Conservation (phyloP, 164 flowering plant genomes). For the Aristolochia contorta region DNA sequence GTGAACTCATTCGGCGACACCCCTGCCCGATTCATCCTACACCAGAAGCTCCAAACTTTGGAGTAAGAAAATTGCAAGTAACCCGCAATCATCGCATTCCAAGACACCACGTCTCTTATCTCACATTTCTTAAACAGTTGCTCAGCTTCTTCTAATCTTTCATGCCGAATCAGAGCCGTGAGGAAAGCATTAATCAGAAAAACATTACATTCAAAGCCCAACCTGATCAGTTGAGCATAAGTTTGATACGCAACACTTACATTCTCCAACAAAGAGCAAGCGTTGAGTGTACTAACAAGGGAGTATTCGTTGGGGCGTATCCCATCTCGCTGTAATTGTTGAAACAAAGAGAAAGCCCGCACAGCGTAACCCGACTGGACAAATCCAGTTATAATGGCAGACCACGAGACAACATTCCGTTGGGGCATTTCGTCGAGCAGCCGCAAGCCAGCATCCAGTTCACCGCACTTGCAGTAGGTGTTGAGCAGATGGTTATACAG, state of each 20-base stretch:
- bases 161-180: conserved; percentile 43
- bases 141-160: conserved; percentile 32
- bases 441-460: conserved; percentile 17
- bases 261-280: conserved; percentile 33
- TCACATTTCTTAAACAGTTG: conserved; percentile 32
- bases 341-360: conserved; percentile 30
- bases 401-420: conserved; percentile 64
- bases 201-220: conserved; percentile 50
- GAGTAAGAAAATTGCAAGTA: conserved; percentile 34
- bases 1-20: conserved; percentile 58
- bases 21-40: conserved; percentile 41
- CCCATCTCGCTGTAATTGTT: conserved; percentile 29
- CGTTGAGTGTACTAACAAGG: conserved; percentile 49
- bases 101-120: conserved; percentile 49
- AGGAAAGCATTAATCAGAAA: conserved; percentile 51
- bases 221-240: conserved; percentile 26
- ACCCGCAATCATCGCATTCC: conserved; percentile 74
- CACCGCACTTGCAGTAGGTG: conserved; percentile 46
- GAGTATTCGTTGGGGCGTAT: conserved; percentile 47
- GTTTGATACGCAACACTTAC: conserved; percentile 25
- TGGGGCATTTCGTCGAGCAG: conserved; percentile 64
- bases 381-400: conserved; percentile 44
- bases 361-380: conserved; percentile 32
- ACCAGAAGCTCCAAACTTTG: conserved; percentile 45
- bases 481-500: conserved; percentile 50